Conservation (phyloP, 2,329 filamentous ascomycete genomes). For the Arthrobotrys pseudoclavata region DNA sequence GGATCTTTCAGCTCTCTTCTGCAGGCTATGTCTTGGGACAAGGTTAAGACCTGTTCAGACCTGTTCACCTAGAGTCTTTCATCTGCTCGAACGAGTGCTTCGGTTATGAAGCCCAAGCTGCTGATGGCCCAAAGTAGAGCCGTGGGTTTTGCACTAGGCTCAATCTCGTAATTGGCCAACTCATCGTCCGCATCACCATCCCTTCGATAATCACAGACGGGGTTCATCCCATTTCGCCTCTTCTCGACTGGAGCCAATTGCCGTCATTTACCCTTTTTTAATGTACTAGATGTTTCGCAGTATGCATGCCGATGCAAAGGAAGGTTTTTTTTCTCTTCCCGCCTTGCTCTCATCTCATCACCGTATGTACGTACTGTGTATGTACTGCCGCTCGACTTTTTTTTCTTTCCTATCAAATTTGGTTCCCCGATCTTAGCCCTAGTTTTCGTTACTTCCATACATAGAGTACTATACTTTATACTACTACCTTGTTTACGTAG, state of each 20-base stretch:
- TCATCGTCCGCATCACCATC: constrained; percentile 59
- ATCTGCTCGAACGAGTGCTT: constrained; percentile 41
- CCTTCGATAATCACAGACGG: constrained; percentile 57
- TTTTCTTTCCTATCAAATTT: constrained; percentile 37
- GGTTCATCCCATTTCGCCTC: constrained; percentile 53
- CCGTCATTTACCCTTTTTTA: constrained; percentile 48
- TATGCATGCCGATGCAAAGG: constrained; percentile 57
- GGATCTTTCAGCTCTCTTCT: constrained; percentile 54
- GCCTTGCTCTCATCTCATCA: constrained; percentile 60
- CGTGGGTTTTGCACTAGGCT: constrained; percentile 46
- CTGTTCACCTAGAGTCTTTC: constrained; percentile 45
- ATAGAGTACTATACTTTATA: constrained; percentile 6
- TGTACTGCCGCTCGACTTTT: constrained; percentile 33
- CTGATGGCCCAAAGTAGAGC: constrained; percentile 48
- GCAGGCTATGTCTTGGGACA: constrained; percentile 56
- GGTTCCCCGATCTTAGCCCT: constrained; percentile 2
- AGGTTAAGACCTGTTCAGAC: constrained; percentile 52
- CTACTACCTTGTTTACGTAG: constrained; percentile 29
- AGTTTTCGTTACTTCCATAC: constrained; percentile 14
- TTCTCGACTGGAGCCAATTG: constrained; percentile 50
- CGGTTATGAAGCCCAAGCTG: constrained; percentile 50
- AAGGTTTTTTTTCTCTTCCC: constrained; percentile 44
- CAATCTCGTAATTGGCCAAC: constrained; percentile 59
- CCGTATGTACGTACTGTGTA: no score
- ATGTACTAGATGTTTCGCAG: constrained; percentile 58